phyloP scores from a whole-genome alignment of 345 rosid species.

The Sisymbrium altissimum region DNA sequence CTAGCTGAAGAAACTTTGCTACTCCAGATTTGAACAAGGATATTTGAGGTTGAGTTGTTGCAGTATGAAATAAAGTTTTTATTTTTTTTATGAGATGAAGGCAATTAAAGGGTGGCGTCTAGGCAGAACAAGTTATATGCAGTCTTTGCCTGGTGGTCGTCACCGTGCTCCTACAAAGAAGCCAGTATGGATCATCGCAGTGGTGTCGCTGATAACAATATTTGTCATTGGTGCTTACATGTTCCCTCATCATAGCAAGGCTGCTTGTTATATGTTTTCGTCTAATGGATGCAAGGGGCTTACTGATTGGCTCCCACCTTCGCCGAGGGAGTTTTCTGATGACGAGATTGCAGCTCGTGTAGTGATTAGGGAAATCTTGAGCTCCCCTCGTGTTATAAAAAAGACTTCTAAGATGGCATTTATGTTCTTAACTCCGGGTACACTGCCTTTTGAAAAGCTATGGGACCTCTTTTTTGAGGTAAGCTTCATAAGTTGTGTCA shows the following conservation, averaged over 20 bases:
- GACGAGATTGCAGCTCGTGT: conserved; percentile 73
- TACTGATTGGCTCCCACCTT: conserved; percentile 94
- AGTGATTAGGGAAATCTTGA: conserved; percentile 71
- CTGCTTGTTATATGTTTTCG: conserved; percentile 77
- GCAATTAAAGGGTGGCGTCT: conserved; percentile 31
- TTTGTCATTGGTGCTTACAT: conserved; percentile 76
- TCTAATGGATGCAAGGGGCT: conserved; percentile 79
- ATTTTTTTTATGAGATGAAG: conserved; percentile 23
- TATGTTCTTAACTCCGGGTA: conserved; percentile 87
- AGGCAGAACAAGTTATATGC: conserved; percentile 52
- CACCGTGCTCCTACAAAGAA: conserved; percentile 66
- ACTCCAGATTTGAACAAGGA: not conserved
- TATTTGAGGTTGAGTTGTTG: conserved; percentile 14
- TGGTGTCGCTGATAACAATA: conserved; percentile 69
- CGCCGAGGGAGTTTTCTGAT: conserved; percentile 67
- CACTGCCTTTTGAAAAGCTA: conserved; percentile 89
- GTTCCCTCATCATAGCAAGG: conserved; percentile 66
- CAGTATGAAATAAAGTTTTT: conserved; percentile 22
- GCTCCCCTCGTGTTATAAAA: conserved; percentile 45
- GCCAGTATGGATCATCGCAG: conserved; percentile 74
- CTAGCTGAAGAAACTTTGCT: conserved; percentile 7
- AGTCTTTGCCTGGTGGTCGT: conserved; percentile 63
- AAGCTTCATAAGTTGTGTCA: not conserved
- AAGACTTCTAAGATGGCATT: conserved; percentile 81
- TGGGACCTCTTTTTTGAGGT: conserved; percentile 93